These are phyloP conservation scores for Prunus dulcis DNA, from an alignment of 306 rosid species.

Conservation along the genomic window DNA sequence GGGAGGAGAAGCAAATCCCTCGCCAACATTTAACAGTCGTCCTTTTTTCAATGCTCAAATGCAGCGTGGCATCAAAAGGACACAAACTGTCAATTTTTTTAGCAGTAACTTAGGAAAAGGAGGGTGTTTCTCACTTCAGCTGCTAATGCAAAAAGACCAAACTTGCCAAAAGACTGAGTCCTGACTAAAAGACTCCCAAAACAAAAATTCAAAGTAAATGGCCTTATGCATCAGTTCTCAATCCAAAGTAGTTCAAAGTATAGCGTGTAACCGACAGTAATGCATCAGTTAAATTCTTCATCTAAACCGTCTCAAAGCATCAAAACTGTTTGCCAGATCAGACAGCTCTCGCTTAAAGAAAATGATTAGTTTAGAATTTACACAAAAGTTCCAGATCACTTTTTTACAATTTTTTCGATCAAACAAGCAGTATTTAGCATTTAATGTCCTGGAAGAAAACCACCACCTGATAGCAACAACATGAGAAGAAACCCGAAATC, in stretches of 20 bases:
- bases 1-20: neutral
- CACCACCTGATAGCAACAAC: neutral
- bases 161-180: too few species aligned
- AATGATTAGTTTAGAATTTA: too few species aligned
- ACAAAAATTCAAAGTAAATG: too few species aligned
- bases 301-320: neutral
- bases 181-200: too few species aligned
- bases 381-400: too few species aligned
- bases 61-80: neutral
- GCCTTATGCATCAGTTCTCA: too few species aligned
- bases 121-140: neutral
- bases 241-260: neutral
- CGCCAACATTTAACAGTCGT: neutral
- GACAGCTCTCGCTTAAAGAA: neutral
- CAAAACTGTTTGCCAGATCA: neutral
- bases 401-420: too few species aligned
- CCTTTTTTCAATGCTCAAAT: neutral
- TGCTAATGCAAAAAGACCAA: too few species aligned
- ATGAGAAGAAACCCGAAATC: neutral
- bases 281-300: neutral
- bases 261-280: neutral
- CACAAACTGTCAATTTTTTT: neutral
- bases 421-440: neutral
- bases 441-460: neutral
- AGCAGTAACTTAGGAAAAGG: neutral